Percentiles rank a stretch among this genome's conserved stretches.
Conservation (phyloP, 2,329 filamentous ascomycete species). For the Venturia asperata region DNA sequence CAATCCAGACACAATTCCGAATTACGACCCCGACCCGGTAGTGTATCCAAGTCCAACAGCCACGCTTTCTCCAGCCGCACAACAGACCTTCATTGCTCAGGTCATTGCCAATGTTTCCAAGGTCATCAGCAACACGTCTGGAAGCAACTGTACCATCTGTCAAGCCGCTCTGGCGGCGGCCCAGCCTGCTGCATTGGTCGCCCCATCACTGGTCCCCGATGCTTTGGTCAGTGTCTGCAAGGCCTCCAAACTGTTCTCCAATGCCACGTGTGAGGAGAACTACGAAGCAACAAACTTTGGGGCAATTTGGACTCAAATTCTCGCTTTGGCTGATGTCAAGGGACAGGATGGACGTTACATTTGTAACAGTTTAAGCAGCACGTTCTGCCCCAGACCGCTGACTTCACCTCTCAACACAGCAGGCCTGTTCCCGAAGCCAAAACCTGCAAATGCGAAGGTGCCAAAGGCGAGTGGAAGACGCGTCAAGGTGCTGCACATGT, state of each 20-base stretch:
- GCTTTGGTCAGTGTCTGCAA: slow-evolving; percentile 48
- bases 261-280: slow-evolving; percentile 41
- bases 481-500: slow-evolving; percentile 51
- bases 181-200: slow-evolving; percentile 44
- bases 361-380: slow-evolving; percentile 44
- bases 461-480: slow-evolving; percentile 46
- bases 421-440: slow-evolving; percentile 47
- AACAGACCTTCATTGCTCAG: slow-evolving; percentile 28
- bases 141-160: slow-evolving; percentile 47
- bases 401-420: slow-evolving; percentile 41
- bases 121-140: slow-evolving; percentile 37
- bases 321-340: slow-evolving; percentile 46
- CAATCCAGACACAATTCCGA: slow-evolving; percentile 46
- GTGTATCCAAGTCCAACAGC: slow-evolving; percentile 43
- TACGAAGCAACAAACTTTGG: slow-evolving; percentile 46
- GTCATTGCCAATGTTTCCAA: slow-evolving; percentile 42
- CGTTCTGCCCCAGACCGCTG: slow-evolving; percentile 43
- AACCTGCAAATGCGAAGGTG: slow-evolving; percentile 38
- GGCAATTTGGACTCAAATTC: slow-evolving; percentile 51
- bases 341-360: slow-evolving; percentile 52
- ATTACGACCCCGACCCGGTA: slow-evolving; percentile 43
- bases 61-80: slow-evolving; percentile 36
- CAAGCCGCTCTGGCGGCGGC: slow-evolving; percentile 45
- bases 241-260: slow-evolving; percentile 40
- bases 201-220: slow-evolving; percentile 43